Evolutionary conservation across 1,284 basidiomycete species (phyloP).

Genomic region (Malassezia globosa): DNA sequence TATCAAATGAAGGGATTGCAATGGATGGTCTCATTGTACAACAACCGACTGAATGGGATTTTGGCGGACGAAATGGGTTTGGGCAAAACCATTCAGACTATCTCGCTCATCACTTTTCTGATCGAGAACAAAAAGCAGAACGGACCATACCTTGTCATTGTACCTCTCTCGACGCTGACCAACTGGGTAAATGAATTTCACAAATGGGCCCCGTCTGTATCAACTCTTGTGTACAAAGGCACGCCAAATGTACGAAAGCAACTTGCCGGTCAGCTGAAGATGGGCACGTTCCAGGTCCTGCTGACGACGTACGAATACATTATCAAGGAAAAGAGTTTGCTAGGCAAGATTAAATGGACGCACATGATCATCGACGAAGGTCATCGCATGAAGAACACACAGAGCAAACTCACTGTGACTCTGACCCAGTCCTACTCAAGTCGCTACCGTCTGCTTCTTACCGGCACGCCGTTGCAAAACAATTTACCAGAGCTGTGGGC

Average conservation of each 20-base stretch:
- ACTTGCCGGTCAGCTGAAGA: conserved; percentile 31
- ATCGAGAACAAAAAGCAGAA: conserved; percentile 47
- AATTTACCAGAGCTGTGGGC: conserved; percentile 98
- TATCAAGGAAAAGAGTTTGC: conserved; percentile 47
- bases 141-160: conserved; percentile 46
- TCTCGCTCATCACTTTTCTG: conserved; percentile 46
- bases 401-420: conserved; percentile 84
- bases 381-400: conserved; percentile 98
- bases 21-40: conserved; percentile 48
- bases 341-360: conserved; percentile 47
- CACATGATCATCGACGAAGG: conserved; percentile 54
- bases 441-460: conserved; percentile 86
- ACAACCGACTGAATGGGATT: conserved; percentile 47
- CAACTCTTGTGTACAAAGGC: conserved; percentile 45
- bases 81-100: conserved; percentile 47
- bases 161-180: conserved; percentile 45
- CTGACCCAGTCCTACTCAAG: conserved; percentile 86
- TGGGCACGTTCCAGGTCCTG: conserved; percentile 44
- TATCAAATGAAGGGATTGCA: conserved; percentile 48
- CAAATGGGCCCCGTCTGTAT: conserved; percentile 45
- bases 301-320: conserved; percentile 48
- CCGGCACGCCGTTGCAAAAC: conserved; percentile 95
- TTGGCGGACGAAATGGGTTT: conserved; percentile 48
- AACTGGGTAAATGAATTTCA: conserved; percentile 47
- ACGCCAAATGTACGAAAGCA: conserved; percentile 42